Evolutionary conservation across 345 rosid species (phyloP).

Genomic region (Ceriops tagal): DNA sequence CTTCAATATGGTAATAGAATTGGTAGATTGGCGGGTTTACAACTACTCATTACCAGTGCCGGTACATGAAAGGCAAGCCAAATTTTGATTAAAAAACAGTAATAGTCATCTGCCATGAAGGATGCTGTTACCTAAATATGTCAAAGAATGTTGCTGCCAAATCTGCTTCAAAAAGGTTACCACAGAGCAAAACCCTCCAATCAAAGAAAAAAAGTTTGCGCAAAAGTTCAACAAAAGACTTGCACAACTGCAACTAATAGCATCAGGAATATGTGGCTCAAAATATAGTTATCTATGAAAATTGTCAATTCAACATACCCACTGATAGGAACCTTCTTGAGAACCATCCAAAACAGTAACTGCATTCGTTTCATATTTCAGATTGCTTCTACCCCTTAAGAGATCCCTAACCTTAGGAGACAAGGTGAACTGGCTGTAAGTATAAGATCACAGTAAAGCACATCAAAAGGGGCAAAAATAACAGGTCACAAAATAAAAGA

Average conservation of each 20-base stretch:
- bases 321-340: constrained; percentile 85
- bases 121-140: too few species aligned
- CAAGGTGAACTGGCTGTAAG: constrained; percentile 11
- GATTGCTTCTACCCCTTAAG: constrained; percentile 59
- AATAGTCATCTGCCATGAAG: too few species aligned
- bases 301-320: constrained; percentile 50
- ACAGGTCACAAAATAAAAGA: background rate
- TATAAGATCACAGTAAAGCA: constrained; percentile 3
- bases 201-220: background rate
- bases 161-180: too few species aligned
- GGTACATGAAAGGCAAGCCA: too few species aligned
- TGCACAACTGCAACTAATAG: background rate
- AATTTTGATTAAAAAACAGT: too few species aligned
- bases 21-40: too few species aligned
- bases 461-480: background rate
- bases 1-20: too few species aligned
- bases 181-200: background rate
- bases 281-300: background rate
- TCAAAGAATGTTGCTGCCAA: too few species aligned
- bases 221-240: background rate
- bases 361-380: constrained; percentile 46
- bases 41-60: too few species aligned
- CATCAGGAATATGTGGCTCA: background rate
- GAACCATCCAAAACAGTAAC: constrained; percentile 77
- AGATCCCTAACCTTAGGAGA: constrained; percentile 67